Conservation (phyloP, 2,329 filamentous ascomycete species). For the Trichoderma cornu-damae region DNA sequence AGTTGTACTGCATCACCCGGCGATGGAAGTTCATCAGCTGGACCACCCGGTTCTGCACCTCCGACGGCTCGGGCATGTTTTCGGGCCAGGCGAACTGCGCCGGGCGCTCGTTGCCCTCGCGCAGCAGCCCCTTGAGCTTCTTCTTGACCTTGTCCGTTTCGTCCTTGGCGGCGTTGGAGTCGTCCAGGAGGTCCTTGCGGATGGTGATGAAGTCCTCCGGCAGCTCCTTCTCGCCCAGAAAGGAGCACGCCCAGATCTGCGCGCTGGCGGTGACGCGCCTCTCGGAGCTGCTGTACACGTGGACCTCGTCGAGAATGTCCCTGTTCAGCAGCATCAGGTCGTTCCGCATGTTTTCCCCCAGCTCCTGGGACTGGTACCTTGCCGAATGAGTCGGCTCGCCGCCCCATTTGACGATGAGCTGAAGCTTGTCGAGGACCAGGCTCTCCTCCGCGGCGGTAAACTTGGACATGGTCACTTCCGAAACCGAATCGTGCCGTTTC, state of each 20-base stretch:
- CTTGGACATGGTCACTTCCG: conserved; percentile 85
- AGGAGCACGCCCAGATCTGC: conserved; percentile 90
- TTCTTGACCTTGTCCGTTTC: conserved; percentile 99
- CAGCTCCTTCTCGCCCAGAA: conserved; percentile 80
- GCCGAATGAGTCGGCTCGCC: conserved; percentile 97
- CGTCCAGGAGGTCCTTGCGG: conserved; percentile 89
- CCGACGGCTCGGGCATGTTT: conserved; percentile 88
- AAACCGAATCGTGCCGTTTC: conserved; percentile 75
- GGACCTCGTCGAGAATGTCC: conserved; percentile 85
- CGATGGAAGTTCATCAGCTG: conserved; percentile 98
- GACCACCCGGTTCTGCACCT: conserved; percentile 86
- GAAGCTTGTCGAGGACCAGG: conserved; percentile 88
- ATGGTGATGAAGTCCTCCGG: conserved; percentile 82
- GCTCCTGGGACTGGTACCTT: conserved; percentile 89
- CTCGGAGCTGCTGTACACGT: conserved; percentile 94
- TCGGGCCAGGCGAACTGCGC: conserved; percentile 98
- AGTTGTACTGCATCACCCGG: conserved; percentile 91
- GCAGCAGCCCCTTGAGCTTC: conserved; percentile 87
- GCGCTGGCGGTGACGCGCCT: conserved; percentile 90
- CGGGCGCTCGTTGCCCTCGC: conserved; percentile 88
- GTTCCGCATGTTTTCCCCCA: conserved; percentile 93
- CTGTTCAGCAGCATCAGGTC: conserved; percentile 89
- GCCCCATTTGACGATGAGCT: conserved; percentile 98
- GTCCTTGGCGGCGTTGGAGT: conserved; percentile 97
- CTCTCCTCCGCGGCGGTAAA: conserved; percentile 92